Percentiles rank a stretch among this genome's conserved stretches.
These are phyloP conservation scores for Penicillium robsamsonii DNA, from an alignment of 495 filamentous ascomycete species.

Conservation along the genomic window DNA sequence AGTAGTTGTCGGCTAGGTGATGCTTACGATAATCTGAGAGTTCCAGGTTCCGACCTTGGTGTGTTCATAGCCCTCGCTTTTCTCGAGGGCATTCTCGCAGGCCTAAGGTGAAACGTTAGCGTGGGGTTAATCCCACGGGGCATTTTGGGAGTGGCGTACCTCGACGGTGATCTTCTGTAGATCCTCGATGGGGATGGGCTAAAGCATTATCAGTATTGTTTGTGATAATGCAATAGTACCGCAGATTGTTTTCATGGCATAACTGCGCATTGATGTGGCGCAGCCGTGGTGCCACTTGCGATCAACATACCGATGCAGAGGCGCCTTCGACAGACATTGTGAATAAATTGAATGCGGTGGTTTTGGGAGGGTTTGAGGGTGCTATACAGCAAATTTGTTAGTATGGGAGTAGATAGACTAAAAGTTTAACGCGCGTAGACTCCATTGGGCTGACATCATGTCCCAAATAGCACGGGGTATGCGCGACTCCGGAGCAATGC, in stretches of 20 bases:
- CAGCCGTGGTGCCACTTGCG: not conserved
- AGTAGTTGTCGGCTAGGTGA: not conserved
- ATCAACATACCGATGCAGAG: conserved; percentile 34
- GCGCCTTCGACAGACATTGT: conserved; percentile 41
- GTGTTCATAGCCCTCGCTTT: conserved; percentile 77
- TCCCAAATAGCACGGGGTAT: conserved; percentile 7
- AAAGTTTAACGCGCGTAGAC: not conserved
- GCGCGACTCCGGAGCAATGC: conserved; percentile 7
- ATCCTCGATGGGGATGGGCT: conserved; percentile 75
- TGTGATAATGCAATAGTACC: not conserved
- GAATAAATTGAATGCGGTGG: not conserved
- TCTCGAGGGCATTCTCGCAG: conserved; percentile 72
- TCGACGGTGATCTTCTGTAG: conserved; percentile 80
- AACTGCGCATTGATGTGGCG: not conserved
- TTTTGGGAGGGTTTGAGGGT: too few species aligned
- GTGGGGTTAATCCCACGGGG: not conserved
- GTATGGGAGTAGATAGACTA: not conserved
- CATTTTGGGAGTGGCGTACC: conserved; percentile 48
- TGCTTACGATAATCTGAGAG: conserved; percentile 79
- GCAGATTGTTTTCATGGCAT: not conserved
- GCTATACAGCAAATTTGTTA: not conserved
- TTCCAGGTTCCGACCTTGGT: conserved; percentile 80
- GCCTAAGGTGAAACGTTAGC: conserved; percentile 52
- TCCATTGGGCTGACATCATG: conserved; percentile 13
- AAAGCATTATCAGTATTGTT: conserved; percentile 16